These are phyloP conservation scores for Trametes cingulata DNA, from an alignment of 768 basidiomycete genomes.

Conservation along the genomic window DNA sequence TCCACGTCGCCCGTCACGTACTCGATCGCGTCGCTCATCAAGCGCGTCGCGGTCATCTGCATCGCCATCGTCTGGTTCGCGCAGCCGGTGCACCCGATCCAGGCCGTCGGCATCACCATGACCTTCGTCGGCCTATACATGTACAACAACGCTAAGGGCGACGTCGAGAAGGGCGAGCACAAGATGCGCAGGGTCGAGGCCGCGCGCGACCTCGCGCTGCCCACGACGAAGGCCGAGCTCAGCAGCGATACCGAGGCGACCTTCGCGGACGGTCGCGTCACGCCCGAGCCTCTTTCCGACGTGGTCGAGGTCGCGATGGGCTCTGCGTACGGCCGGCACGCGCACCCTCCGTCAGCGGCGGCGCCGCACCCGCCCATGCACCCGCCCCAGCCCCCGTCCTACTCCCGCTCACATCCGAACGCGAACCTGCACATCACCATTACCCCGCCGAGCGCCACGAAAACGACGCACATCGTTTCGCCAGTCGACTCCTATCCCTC, in stretches of 20 bases:
- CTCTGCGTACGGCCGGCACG: conserved; percentile 26
- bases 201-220: conserved; percentile 65
- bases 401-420: conserved; percentile 28
- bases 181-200: conserved; percentile 79
- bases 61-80: conserved; percentile 97
- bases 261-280: conserved; percentile 11
- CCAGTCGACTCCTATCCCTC: conserved; percentile 40
- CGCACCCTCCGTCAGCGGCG: conserved; percentile 8
- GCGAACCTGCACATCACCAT: conserved; percentile 36
- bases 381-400: conserved; percentile 21
- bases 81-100: conserved; percentile 79
- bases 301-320: conserved; percentile 16
- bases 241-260: conserved; percentile 43
- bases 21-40: conserved; percentile 96
- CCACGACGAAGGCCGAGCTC: conserved; percentile 65
- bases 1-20: conserved; percentile 98
- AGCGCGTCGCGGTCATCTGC: conserved; percentile 97
- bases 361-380: conserved; percentile 7
- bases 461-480: conserved; percentile 16
- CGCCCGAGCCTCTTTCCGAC: conserved; percentile 17
- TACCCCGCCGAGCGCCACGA: conserved; percentile 20
- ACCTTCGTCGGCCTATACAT: conserved; percentile 92
- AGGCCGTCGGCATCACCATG: conserved; percentile 86
- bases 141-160: conserved; percentile 93
- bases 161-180: conserved; percentile 92